A percentile compares a stretch with the other conserved stretches of the same genome.
These are phyloP conservation scores for Aegle marmelos DNA, from an alignment of 345 rosid species.

Conservation along the genomic window DNA sequence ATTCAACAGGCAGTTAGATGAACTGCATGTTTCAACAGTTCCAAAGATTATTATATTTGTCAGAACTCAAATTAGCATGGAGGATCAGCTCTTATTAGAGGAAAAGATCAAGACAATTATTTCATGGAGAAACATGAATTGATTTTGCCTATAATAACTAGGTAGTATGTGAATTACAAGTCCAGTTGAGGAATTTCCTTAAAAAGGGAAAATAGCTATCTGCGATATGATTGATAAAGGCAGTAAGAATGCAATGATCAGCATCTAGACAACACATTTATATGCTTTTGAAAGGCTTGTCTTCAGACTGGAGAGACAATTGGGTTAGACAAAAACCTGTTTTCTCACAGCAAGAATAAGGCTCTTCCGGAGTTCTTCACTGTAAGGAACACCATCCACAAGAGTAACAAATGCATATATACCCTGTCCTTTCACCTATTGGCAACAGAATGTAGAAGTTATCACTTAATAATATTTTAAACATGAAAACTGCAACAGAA, in stretches of 20 bases:
- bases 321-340: constrained; percentile 48
- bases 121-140: background rate
- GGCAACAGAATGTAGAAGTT: constrained; percentile 10
- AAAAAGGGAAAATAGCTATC: background rate
- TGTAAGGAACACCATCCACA: constrained; percentile 78
- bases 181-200: background rate
- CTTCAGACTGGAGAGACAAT: background rate
- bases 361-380: constrained; percentile 82
- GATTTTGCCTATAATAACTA: background rate
- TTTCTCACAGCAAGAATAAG: constrained; percentile 68
- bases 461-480: background rate
- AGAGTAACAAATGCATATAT: constrained; percentile 96
- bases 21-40: background rate
- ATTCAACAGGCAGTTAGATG: background rate
- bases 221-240: background rate
- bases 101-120: background rate
- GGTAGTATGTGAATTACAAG: background rate
- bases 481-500: background rate
- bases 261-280: background rate
- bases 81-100: background rate
- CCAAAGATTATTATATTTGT: background rate
- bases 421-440: constrained; percentile 91
- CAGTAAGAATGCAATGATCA: background rate
- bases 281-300: background rate
- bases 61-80: too few species aligned